phyloP scores from a whole-genome alignment of 805 yeast genomes.

The Hanseniaspora mollemarum region DNA sequence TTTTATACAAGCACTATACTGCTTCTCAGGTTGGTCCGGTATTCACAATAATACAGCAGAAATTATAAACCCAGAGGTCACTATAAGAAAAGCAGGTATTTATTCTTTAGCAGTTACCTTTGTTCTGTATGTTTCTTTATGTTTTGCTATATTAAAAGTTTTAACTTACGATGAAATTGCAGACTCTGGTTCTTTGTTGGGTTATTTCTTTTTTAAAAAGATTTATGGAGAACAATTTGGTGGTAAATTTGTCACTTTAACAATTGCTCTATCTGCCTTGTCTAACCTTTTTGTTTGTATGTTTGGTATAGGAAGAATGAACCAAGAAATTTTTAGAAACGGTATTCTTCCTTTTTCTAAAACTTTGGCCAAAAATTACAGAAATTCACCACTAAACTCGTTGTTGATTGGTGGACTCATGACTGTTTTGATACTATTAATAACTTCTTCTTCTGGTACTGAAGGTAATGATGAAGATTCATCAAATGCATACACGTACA shows the following conservation, averaged over 20 bases:
- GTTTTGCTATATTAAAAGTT: slow-evolving; percentile 45
- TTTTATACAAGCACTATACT: slow-evolving; percentile 46
- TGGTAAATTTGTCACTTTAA: slow-evolving; percentile 41
- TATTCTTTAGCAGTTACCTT: slow-evolving; percentile 39
- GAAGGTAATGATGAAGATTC: slow-evolving; percentile 24
- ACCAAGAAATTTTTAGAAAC: slow-evolving; percentile 55
- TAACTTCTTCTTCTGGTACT: slow-evolving; percentile 24
- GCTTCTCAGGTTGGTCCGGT: slow-evolving; percentile 53
- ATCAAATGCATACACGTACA: slow-evolving; percentile 31
- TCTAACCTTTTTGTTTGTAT: slow-evolving; percentile 54
- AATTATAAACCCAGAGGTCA: slow-evolving; percentile 45
- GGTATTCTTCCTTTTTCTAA: slow-evolving; percentile 47
- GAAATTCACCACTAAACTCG: slow-evolving; percentile 45
- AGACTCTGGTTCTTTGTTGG: slow-evolving; percentile 46
- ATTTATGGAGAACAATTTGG: slow-evolving; percentile 46
- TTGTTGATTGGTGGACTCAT: slow-evolving; percentile 30
- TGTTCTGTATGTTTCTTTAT: slow-evolving; percentile 41
- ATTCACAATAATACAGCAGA: slow-evolving; percentile 54
- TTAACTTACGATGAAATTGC: slow-evolving; percentile 44
- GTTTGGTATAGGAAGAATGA: slow-evolving; percentile 48
- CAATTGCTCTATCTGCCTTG: slow-evolving; percentile 50
- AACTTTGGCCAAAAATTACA: slow-evolving; percentile 40
- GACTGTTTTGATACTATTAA: slow-evolving; percentile 29
- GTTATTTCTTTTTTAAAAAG: slow-evolving; percentile 46
- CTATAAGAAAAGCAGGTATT: slow-evolving; percentile 53